Percentiles rank a stretch among this genome's conserved stretches.
phyloP scores from a whole-genome alignment of 805 yeast genomes.

The Barnettozyma pratensis region DNA sequence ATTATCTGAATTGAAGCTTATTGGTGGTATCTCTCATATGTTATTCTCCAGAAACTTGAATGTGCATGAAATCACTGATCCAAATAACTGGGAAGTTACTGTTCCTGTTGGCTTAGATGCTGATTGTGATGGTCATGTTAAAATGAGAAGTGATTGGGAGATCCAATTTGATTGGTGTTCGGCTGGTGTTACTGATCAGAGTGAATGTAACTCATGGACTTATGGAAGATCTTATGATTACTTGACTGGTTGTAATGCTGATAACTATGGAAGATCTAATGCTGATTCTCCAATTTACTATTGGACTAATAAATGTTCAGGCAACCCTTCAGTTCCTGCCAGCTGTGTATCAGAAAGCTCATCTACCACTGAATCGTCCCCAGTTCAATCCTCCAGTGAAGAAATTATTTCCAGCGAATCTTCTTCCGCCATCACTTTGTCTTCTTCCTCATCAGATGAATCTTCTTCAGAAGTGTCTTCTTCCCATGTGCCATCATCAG shows the following conservation, averaged over 20 bases:
- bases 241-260: slow-evolving; percentile 9
- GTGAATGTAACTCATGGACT: slow-evolving; percentile 1
- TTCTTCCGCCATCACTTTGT: not conserved
- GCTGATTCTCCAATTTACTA: slow-evolving; percentile 6
- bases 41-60: slow-evolving; percentile 5
- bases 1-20: slow-evolving; percentile 9
- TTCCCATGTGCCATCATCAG: not conserved
- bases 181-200: slow-evolving; percentile 12
- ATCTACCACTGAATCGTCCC: not conserved
- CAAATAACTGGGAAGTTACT: slow-evolving; percentile 9
- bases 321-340: not conserved
- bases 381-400: not conserved
- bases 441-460: not conserved
- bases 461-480: not conserved
- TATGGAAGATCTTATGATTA: slow-evolving; percentile 6
- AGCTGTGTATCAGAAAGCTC: not conserved
- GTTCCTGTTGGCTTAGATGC: not conserved
- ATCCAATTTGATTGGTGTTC: slow-evolving; percentile 25
- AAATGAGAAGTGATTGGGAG: slow-evolving; percentile 8
- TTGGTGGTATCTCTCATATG: slow-evolving; percentile 2
- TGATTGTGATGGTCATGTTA: slow-evolving; percentile 1
- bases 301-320: slow-evolving; percentile 6
- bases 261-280: not conserved
- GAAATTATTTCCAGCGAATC: not conserved
- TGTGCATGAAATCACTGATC: not conserved